Conservation (phyloP, 2,329 filamentous ascomycete species). For the Beauveria pseudobassiana region DNA sequence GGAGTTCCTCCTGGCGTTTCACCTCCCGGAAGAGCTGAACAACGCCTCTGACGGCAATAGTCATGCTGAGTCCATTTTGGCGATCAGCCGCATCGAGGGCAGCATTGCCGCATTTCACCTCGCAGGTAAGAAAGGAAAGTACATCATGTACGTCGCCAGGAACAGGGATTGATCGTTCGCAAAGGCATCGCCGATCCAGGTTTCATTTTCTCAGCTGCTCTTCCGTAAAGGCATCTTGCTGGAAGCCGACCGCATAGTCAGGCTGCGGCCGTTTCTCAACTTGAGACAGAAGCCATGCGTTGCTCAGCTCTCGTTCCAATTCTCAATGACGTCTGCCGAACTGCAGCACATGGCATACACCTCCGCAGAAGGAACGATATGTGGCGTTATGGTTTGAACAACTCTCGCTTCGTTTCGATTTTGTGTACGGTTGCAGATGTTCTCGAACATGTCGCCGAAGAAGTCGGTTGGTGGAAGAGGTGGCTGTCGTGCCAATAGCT, state of each 20-base stretch:
- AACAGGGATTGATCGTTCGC: slow-evolving; percentile 29
- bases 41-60: slow-evolving; percentile 27
- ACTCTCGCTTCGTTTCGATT: not conserved
- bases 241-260: slow-evolving; percentile 34
- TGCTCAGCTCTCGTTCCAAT: not conserved
- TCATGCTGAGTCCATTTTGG: slow-evolving; percentile 22
- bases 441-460: not conserved
- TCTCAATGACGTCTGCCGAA: not conserved
- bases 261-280: slow-evolving; percentile 27
- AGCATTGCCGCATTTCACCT: slow-evolving; percentile 34
- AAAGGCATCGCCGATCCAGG: slow-evolving; percentile 26
- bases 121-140: slow-evolving; percentile 40
- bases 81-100: slow-evolving; percentile 28
- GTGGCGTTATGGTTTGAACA: not conserved
- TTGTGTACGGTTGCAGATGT: not conserved
- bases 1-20: slow-evolving; percentile 24
- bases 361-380: not conserved
- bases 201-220: slow-evolving; percentile 28
- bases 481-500: not conserved
- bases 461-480: not conserved
- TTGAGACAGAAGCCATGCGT: not conserved
- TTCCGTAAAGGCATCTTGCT: slow-evolving; percentile 29
- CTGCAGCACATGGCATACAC: not conserved
- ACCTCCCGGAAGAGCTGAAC: slow-evolving; percentile 27
- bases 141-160: slow-evolving; percentile 36